These are phyloP conservation scores for Trichoderma gamsii DNA, from an alignment of 495 filamentous ascomycete species.

Conservation along the genomic window DNA sequence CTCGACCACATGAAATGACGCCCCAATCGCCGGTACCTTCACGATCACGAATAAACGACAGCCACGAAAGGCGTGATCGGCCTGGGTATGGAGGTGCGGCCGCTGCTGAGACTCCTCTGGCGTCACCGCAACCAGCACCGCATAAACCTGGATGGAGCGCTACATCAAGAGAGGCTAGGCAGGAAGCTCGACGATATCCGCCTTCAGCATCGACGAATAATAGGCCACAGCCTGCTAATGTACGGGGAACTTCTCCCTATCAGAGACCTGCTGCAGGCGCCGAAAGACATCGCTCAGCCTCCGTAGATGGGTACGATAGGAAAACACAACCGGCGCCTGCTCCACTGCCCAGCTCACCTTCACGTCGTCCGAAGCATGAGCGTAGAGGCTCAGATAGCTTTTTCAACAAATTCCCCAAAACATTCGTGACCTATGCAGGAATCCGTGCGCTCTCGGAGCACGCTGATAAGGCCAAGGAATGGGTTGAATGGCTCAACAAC, in stretches of 20 bases:
- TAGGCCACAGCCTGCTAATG: not conserved
- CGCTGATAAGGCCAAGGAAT: constrained; percentile 16
- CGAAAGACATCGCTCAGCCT: not conserved
- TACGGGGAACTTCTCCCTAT: constrained; percentile 4
- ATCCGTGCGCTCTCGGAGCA: constrained; percentile 6
- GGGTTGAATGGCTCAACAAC: constrained; percentile 15
- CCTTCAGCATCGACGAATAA: not conserved
- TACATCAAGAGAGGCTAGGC: constrained; percentile 3
- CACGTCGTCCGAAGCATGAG: not conserved
- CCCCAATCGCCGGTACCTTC: not conserved
- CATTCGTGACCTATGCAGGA: constrained; percentile 10
- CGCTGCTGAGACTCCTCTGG: not conserved
- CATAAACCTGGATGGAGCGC: not conserved
- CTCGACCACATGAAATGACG: not conserved
- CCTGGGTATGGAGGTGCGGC: not conserved
- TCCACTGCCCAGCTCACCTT: not conserved
- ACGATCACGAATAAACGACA: not conserved
- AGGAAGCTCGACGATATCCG: constrained; percentile 9
- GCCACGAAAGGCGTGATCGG: not conserved
- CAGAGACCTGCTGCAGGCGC: not conserved
- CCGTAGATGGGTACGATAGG: not conserved
- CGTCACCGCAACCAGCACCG: not conserved
- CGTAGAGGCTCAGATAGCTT: constrained; percentile 9
- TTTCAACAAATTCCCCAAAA: constrained; percentile 2
- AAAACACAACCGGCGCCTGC: not conserved